Conservation (phyloP, 2,329 filamentous ascomycete species). For the Colletotrichum graminicola region DNA sequence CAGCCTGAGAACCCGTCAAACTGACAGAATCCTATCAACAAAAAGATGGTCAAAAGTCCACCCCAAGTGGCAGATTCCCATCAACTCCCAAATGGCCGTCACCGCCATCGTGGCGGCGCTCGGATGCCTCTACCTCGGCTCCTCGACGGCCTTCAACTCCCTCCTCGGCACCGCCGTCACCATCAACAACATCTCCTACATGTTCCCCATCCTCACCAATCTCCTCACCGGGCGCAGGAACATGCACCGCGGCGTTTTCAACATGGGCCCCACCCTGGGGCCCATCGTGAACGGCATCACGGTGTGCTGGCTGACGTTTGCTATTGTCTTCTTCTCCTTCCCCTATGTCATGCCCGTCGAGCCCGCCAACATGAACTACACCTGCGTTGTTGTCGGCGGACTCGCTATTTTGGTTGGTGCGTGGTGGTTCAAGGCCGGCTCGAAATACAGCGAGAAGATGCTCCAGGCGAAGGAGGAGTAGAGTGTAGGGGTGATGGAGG, state of each 20-base stretch:
- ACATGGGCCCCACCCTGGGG: slow-evolving; percentile 50
- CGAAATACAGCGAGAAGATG: slow-evolving; percentile 54
- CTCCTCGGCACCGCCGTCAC: slow-evolving; percentile 54
- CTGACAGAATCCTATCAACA: neutral
- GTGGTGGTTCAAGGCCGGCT: slow-evolving; percentile 59
- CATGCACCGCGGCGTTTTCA: slow-evolving; percentile 56
- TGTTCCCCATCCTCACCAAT: slow-evolving; percentile 60
- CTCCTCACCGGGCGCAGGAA: slow-evolving; percentile 54
- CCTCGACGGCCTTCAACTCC: slow-evolving; percentile 59
- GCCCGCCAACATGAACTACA: slow-evolving; percentile 61
- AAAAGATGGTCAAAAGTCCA: slow-evolving; percentile 55
- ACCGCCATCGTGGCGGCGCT: slow-evolving; percentile 53
- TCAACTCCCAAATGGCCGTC: slow-evolving; percentile 54
- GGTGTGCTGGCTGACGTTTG: slow-evolving; percentile 54
- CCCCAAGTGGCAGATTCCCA: slow-evolving; percentile 51
- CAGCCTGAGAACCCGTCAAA: slow-evolving; percentile 39
- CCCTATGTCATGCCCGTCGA: slow-evolving; percentile 56
- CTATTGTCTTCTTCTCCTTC: slow-evolving; percentile 59
- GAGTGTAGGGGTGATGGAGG: neutral
- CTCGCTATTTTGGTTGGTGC: slow-evolving; percentile 51
- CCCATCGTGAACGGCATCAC: slow-evolving; percentile 53
- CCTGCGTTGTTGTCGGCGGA: slow-evolving; percentile 59
- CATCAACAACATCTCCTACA: slow-evolving; percentile 60
- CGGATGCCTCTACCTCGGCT: slow-evolving; percentile 58
- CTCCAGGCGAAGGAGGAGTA: slow-evolving; percentile 51